Base-by-base conservation (phyloP, 345 rosid species). In the Eucalyptus marginata region DNA sequence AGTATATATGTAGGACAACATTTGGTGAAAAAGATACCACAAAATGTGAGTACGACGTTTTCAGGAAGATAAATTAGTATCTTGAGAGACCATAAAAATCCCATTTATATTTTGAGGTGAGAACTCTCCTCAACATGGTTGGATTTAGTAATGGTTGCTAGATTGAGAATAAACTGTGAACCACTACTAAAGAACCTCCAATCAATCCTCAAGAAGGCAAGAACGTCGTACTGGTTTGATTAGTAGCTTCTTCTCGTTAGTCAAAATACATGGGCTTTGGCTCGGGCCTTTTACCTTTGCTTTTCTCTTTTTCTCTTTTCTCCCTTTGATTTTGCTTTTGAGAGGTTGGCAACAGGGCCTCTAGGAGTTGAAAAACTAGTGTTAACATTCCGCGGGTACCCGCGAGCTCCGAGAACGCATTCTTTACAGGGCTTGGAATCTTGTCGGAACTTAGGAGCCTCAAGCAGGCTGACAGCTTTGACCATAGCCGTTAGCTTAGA, bases 21-120 rank as follows among this genome's bases (percentile, higher is more conserved):
- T 31, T 33, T 10, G 43, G 22, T 1, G 24, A 33, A 68, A 40
- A 68, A 5, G 24, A 68, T 68, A 31, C 0, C 6, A 15, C 24
- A 16, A 16, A 40, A 33, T 33, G 24, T 9, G 12, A n/a, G 9
- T 12, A 6, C 0, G 0, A 13, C 2, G 0, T 62, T 13, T 29
- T 29, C 1, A 1, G 0, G 6, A 31, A 62, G 16, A 0, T 3
- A 29, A 31, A 8, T 68, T 1, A 8, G 3, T 68, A 20, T 68
- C 44, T 68, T 0, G 2, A 33, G 4, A 9, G 12, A 33, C 7
- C 3, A 68, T 68, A 16, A 5, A 33, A 68, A 1, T 14, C 43
- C 43, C 4, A 5, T 68, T 33, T 17, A 33, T 33, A 33, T 0
- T 68, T 33, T 8, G 44, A 31, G 3, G 44, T 3, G 24, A 33